phyloP scores from a whole-genome alignment of 2,329 filamentous ascomycete species.

The Beauveria sp. region DNA sequence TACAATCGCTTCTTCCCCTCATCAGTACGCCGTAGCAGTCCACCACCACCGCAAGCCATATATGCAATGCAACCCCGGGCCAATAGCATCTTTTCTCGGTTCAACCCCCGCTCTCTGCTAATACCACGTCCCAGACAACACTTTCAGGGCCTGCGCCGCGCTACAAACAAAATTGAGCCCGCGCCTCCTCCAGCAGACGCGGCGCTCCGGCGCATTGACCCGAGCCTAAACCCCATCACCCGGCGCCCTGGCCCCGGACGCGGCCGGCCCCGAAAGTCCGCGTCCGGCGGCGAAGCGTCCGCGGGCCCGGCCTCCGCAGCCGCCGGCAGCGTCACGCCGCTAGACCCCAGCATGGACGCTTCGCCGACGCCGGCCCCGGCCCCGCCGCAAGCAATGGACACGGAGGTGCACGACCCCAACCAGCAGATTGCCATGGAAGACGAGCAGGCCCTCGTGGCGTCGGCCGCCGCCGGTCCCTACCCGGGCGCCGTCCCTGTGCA shows the following conservation, averaged over 20 bases:
- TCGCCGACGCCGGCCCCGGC: not conserved
- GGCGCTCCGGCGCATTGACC: slow-evolving; percentile 35
- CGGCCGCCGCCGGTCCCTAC: not conserved
- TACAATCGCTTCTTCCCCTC: not conserved
- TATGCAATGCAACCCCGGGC: slow-evolving; percentile 3
- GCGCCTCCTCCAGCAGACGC: slow-evolving; percentile 27
- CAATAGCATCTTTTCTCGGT: not conserved
- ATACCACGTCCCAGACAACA: slow-evolving; percentile 39
- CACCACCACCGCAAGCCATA: not conserved
- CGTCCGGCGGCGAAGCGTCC: not conserved
- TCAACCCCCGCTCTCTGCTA: not conserved
- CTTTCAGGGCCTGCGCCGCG: slow-evolving; percentile 50
- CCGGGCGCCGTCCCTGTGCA: not conserved
- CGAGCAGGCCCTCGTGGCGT: slow-evolving; percentile 2
- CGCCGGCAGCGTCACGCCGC: not conserved
- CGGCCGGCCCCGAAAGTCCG: slow-evolving; percentile 41
- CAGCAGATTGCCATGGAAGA: slow-evolving; percentile 3
- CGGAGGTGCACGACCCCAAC: not conserved
- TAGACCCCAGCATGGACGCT: not conserved
- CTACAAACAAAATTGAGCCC: slow-evolving; percentile 44
- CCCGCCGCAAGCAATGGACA: not conserved
- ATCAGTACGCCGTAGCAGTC: not conserved
- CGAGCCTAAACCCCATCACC: slow-evolving; percentile 51
- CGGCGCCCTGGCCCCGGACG: slow-evolving; percentile 51
- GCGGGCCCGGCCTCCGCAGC: not conserved